phyloP scores from a whole-genome alignment of 75 land plant genomes.

The Adiantum capillusveneris region DNA sequence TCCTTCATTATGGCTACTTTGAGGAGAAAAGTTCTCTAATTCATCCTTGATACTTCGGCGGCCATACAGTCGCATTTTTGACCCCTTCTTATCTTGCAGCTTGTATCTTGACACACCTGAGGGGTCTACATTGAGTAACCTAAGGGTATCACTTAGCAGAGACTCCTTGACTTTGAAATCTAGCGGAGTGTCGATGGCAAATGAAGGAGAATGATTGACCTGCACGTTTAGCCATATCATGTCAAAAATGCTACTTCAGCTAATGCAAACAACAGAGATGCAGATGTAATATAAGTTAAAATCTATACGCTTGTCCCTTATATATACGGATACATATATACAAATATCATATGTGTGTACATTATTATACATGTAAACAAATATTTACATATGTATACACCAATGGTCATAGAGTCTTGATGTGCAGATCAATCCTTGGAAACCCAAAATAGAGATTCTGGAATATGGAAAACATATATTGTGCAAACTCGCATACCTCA shows the following conservation, averaged over 20 bases:
- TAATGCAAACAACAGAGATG: too few relatives aligned
- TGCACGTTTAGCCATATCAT: slow-evolving; percentile 3
- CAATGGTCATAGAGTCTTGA: too few relatives aligned
- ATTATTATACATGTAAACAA: too few relatives aligned
- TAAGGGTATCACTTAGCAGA: slow-evolving; percentile 20
- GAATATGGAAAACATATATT: too few relatives aligned
- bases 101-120: slow-evolving; percentile 9
- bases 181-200: slow-evolving; percentile 32
- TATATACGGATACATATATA: too few relatives aligned
- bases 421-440: too few relatives aligned
- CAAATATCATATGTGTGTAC: too few relatives aligned
- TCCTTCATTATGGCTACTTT: not conserved
- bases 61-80: slow-evolving; percentile 25
- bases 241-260: too few relatives aligned
- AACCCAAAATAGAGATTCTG: too few relatives aligned
- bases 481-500: slow-evolving; percentile 20
- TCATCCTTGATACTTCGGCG: not conserved
- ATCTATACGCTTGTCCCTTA: too few relatives aligned
- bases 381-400: too few relatives aligned
- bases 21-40: not conserved
- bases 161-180: slow-evolving; percentile 28
- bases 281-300: too few relatives aligned
- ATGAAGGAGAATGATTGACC: slow-evolving; percentile 38
- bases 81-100: slow-evolving; percentile 16
- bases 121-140: slow-evolving; percentile 19